Conservation (phyloP, 306 rosid genomes). For the Pachyrhizus erosus region DNA sequence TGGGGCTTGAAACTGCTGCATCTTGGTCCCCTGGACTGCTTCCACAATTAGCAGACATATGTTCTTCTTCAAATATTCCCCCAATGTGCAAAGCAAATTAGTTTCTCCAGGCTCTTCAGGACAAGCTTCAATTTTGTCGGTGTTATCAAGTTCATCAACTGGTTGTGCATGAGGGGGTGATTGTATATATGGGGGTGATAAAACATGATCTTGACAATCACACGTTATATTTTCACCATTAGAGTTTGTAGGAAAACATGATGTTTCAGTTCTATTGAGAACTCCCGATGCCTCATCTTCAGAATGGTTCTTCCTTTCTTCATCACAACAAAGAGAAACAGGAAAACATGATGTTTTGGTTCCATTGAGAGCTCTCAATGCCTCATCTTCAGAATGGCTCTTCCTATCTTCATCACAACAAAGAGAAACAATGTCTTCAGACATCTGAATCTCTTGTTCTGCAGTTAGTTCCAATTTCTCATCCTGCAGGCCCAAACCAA, state of each 20-base stretch:
- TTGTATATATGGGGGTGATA: constrained; percentile 44
- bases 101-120: constrained; percentile 42
- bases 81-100: constrained; percentile 46
- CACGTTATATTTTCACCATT: constrained; percentile 11
- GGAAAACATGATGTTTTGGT: constrained; percentile 43
- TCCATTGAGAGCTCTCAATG: constrained; percentile 17
- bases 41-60: constrained; percentile 44
- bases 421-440: constrained; percentile 38
- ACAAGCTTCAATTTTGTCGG: constrained; percentile 21
- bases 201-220: constrained; percentile 23
- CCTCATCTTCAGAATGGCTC: constrained; percentile 35
- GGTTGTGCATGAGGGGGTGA: constrained; percentile 44
- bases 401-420: constrained; percentile 44
- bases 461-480: constrained; percentile 44
- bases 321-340: constrained; percentile 38
- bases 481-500: constrained; percentile 23
- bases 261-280: constrained; percentile 40
- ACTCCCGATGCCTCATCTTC: constrained; percentile 28
- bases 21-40: constrained; percentile 43
- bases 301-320: constrained; percentile 42
- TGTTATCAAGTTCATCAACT: constrained; percentile 28
- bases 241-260: constrained; percentile 26
- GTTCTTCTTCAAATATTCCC: constrained; percentile 43
- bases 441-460: constrained; percentile 48
- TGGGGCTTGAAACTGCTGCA: constrained; percentile 26